Conservation (phyloP, 345 rosid genomes). For the Euphorbia peplus region DNA sequence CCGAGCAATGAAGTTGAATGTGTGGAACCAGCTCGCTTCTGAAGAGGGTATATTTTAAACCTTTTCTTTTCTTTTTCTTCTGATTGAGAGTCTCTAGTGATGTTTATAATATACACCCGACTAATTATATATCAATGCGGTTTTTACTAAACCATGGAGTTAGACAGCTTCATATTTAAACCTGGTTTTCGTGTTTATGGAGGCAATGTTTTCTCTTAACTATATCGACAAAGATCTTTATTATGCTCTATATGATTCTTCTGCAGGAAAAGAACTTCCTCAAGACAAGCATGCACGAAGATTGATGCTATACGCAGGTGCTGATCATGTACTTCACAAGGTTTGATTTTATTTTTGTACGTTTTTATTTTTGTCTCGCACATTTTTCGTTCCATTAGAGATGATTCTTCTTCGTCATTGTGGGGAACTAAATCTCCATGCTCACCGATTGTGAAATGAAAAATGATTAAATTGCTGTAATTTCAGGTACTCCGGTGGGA, state of each 20-base stretch:
- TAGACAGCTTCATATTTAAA: background rate
- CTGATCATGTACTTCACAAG: conserved; percentile 77
- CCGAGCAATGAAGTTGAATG: conserved; percentile 69
- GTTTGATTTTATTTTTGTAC: conserved; percentile 48
- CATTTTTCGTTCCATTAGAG: background rate
- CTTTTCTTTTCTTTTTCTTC: background rate
- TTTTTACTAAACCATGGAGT: background rate
- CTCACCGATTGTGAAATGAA: background rate
- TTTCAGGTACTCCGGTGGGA: conserved; percentile 75
- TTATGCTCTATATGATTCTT: conserved; percentile 15
- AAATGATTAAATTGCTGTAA: background rate
- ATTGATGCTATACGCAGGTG: conserved; percentile 51
- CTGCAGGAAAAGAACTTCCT: conserved; percentile 68
- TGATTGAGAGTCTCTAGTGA: background rate
- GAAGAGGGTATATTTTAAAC: conserved; percentile 64
- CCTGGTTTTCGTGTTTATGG: no score
- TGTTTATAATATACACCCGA: background rate
- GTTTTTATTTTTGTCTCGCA: conserved; percentile 7
- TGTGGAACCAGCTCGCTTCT: conserved; percentile 86
- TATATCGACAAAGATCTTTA: background rate
- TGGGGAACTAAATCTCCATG: no score
- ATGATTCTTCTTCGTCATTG: background rate
- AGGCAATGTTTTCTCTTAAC: background rate
- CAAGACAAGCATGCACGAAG: conserved; percentile 47
- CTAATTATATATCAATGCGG: background rate